Evolutionary conservation across 139 green algal genomes (phyloP).

Genomic region (Haematococcus lacustris): DNA sequence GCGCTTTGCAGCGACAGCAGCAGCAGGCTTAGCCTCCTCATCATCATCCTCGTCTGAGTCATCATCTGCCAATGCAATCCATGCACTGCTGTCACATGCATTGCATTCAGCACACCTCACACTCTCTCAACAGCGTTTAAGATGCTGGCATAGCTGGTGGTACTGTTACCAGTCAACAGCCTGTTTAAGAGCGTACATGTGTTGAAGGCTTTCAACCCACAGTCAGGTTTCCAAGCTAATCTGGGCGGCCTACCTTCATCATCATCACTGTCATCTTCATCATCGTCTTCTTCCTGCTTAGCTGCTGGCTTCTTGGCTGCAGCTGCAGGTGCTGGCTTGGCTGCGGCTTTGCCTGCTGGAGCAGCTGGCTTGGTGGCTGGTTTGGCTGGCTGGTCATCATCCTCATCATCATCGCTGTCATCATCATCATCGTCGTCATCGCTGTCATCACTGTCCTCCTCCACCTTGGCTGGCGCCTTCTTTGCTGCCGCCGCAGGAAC

Average conservation of each 20-base stretch:
- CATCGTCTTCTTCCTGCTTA: slow-evolving; percentile 12
- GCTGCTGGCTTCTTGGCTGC: slow-evolving; percentile 7
- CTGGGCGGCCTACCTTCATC: too few species aligned
- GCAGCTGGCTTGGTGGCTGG: too few species aligned
- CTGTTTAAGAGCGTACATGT: too few species aligned
- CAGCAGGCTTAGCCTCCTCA: slow-evolving; percentile 12
- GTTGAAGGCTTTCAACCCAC: too few species aligned
- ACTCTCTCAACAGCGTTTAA: not conserved
- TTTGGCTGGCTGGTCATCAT: too few species aligned
- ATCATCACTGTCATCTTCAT: slow-evolving; percentile 12
- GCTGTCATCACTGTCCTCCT: slow-evolving; percentile 9
- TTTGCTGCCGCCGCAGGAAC: slow-evolving; percentile 7
- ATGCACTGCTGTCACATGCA: not conserved
- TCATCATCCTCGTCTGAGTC: not conserved
- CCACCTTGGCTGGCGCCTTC: slow-evolving; percentile 12
- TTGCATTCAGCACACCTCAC: not conserved
- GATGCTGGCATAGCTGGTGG: too few species aligned
- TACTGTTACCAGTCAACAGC: not conserved
- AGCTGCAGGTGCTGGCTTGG: slow-evolving; percentile 5
- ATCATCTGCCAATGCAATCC: not conserved
- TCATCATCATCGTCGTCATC: slow-evolving; percentile 1
- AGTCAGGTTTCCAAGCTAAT: too few species aligned
- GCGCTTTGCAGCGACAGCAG: slow-evolving; percentile 10
- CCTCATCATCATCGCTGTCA: not conserved
- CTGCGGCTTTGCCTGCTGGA: not conserved